Conservation (phyloP, 2,329 filamentous ascomycete species). For the Neonectria magnoliae region DNA sequence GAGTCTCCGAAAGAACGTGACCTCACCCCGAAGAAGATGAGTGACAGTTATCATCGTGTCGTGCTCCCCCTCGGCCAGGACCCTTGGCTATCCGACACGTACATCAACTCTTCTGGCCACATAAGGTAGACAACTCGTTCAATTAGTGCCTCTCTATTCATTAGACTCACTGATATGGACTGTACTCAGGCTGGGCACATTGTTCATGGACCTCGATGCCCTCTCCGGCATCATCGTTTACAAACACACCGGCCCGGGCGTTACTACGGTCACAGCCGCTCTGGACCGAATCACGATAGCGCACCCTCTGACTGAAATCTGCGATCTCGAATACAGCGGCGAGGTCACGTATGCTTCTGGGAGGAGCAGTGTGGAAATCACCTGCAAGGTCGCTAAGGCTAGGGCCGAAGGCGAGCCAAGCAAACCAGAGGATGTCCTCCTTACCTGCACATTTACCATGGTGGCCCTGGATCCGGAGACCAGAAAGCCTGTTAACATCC, state of each 20-base stretch:
- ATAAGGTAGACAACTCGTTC: conserved; percentile 57
- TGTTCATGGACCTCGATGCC: conserved; percentile 85
- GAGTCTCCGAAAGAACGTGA: conserved; percentile 37
- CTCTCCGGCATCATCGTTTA: conserved; percentile 80
- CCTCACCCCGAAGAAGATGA: conserved; percentile 43
- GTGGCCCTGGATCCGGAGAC: conserved; percentile 43
- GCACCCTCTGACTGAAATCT: conserved; percentile 78
- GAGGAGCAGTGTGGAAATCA: conserved; percentile 77
- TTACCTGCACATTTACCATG: conserved; percentile 53
- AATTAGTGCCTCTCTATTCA: no score
- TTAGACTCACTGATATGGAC: background rate
- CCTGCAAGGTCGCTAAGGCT: conserved; percentile 76
- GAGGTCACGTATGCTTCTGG: conserved; percentile 75
- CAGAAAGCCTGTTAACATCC: conserved; percentile 42
- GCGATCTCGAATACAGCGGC: conserved; percentile 77
- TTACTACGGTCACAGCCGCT: conserved; percentile 61
- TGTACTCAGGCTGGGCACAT: conserved; percentile 65
- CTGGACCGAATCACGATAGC: conserved; percentile 66
- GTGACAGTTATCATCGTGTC: conserved; percentile 45
- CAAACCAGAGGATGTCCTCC: conserved; percentile 55
- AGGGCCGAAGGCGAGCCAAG: conserved; percentile 65
- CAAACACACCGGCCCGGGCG: conserved; percentile 69
- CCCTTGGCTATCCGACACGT: conserved; percentile 80
- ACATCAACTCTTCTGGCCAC: conserved; percentile 79
- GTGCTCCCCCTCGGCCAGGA: conserved; percentile 74